A percentile compares a stretch with the other conserved stretches of the same genome.
Conservation (phyloP, 2,329 filamentous ascomycete species). For the Pseudophaeomoniella oleicola region DNA sequence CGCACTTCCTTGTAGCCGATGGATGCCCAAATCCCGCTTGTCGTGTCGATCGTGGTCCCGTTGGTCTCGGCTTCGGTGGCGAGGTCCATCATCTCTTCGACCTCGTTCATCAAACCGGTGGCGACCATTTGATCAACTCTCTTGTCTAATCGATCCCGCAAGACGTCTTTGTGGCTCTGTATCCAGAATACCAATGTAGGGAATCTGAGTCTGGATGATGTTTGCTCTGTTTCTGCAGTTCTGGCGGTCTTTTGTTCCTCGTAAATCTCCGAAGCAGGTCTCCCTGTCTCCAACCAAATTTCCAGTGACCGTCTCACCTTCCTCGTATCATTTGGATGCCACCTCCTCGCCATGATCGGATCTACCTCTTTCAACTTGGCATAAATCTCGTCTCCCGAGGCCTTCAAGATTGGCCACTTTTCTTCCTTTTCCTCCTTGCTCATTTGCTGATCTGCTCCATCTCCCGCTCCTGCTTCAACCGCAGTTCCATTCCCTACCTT, state of each 20-base stretch:
- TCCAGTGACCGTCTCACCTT: slow-evolving; percentile 85
- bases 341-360: slow-evolving; percentile 73
- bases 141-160: slow-evolving; percentile 57
- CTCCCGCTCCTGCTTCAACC: slow-evolving; percentile 9
- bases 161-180: slow-evolving; percentile 52
- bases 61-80: slow-evolving; percentile 27
- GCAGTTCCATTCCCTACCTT: slow-evolving; percentile 12
- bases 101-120: slow-evolving; percentile 49
- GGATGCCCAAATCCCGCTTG: slow-evolving; percentile 83
- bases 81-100: slow-evolving; percentile 36
- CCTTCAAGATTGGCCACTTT: slow-evolving; percentile 57
- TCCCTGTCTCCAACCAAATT: slow-evolving; percentile 74
- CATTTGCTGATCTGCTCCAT: slow-evolving; percentile 10
- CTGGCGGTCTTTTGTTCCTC: slow-evolving; percentile 48
- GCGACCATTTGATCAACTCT: slow-evolving; percentile 77
- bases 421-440: slow-evolving; percentile 20
- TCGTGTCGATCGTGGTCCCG: slow-evolving; percentile 51
- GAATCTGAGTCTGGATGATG: slow-evolving; percentile 28
- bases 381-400: slow-evolving; percentile 56
- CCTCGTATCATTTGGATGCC: slow-evolving; percentile 85
- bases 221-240: slow-evolving; percentile 6
- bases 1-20: slow-evolving; percentile 93
- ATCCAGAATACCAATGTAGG: slow-evolving; percentile 72
- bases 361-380: slow-evolving; percentile 65
- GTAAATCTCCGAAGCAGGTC: slow-evolving; percentile 73